Conservation (phyloP, 805 yeast species). For the Sugiyamaella boreocaroliniensis region DNA sequence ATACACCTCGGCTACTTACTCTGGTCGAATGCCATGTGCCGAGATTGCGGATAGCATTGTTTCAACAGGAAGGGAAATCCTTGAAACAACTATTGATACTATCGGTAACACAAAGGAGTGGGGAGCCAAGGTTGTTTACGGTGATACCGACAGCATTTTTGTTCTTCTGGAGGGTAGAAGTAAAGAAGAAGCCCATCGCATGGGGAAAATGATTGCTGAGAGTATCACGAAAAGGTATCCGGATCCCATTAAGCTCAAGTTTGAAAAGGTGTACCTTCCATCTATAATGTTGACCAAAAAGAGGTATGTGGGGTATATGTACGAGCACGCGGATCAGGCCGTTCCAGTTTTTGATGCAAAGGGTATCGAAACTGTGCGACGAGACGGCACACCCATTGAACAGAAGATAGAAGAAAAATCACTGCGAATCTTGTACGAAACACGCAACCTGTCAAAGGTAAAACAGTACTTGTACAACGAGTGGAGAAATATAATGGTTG, state of each 20-base stretch:
- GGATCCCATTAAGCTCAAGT: conserved; percentile 72
- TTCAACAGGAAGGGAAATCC: conserved; percentile 78
- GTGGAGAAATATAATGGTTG: conserved; percentile 58
- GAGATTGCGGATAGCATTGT: conserved; percentile 95
- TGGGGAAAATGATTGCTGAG: conserved; percentile 66
- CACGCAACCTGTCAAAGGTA: conserved; percentile 62
- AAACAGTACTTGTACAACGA: conserved; percentile 59
- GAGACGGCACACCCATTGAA: conserved; percentile 94
- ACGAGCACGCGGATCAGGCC: conserved; percentile 49
- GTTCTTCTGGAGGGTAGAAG: conserved; percentile 83
- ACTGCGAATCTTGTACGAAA: conserved; percentile 61
- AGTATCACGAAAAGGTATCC: conserved; percentile 63
- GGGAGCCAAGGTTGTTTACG: conserved; percentile 93
- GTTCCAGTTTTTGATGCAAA: conserved; percentile 83
- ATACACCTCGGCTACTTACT: conserved; percentile 86
- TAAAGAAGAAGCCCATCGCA: conserved; percentile 64
- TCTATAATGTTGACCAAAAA: conserved; percentile 77
- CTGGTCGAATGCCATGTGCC: conserved; percentile 96
- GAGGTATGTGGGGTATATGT: conserved; percentile 83
- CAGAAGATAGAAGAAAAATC: conserved; percentile 72
- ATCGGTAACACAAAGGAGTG: conserved; percentile 57
- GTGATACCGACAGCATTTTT: conserved; percentile 93
- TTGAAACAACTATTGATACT: conserved; percentile 58
- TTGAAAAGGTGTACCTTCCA: conserved; percentile 91
- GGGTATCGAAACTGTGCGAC: conserved; percentile 88